Percentiles rank a stretch among this genome's conserved stretches.
These are phyloP conservation scores for Camillea tinctor DNA, from an alignment of 2,329 filamentous ascomycete species.

Conservation along the genomic window DNA sequence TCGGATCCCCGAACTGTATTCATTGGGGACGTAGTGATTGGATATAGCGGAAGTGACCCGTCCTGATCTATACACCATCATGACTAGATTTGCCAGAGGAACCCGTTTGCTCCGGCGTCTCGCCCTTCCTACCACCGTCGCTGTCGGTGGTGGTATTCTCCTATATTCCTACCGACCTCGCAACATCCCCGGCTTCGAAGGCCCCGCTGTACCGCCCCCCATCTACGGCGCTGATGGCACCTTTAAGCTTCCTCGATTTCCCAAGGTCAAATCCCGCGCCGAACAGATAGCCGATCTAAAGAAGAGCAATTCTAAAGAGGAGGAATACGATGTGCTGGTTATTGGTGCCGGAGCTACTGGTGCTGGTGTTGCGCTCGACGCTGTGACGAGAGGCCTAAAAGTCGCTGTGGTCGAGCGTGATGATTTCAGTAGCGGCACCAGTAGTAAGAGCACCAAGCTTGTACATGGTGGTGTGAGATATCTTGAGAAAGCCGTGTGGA, in stretches of 20 bases:
- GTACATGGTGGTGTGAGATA: slow-evolving; percentile 77
- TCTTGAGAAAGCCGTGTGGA: slow-evolving; percentile 73
- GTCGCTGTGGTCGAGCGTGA: slow-evolving; percentile 71
- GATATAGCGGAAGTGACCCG: background rate
- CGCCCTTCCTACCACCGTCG: slow-evolving; percentile 42
- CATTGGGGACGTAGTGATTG: slow-evolving; percentile 4
- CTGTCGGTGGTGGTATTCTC: slow-evolving; percentile 43
- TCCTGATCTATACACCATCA: slow-evolving; percentile 8
- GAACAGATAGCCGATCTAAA: slow-evolving; percentile 64
- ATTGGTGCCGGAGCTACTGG: slow-evolving; percentile 73
- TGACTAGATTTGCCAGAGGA: slow-evolving; percentile 32
- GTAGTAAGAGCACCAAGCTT: slow-evolving; percentile 73
- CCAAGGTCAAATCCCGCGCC: slow-evolving; percentile 58
- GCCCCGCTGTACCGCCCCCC: slow-evolving; percentile 67
- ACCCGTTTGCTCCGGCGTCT: slow-evolving; percentile 41
- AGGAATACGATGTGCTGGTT: slow-evolving; percentile 66
- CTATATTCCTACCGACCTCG: slow-evolving; percentile 64
- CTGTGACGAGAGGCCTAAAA: slow-evolving; percentile 67
- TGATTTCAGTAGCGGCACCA: slow-evolving; percentile 72
- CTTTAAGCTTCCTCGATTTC: slow-evolving; percentile 66
- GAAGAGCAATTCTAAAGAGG: slow-evolving; percentile 41
- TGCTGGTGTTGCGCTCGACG: slow-evolving; percentile 69
- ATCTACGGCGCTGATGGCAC: slow-evolving; percentile 67
- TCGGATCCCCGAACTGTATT: background rate
- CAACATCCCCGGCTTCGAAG: slow-evolving; percentile 69